These are phyloP conservation scores for Astrothelium subdiscretum DNA, from an alignment of 495 filamentous ascomycete genomes.

Conservation along the genomic window DNA sequence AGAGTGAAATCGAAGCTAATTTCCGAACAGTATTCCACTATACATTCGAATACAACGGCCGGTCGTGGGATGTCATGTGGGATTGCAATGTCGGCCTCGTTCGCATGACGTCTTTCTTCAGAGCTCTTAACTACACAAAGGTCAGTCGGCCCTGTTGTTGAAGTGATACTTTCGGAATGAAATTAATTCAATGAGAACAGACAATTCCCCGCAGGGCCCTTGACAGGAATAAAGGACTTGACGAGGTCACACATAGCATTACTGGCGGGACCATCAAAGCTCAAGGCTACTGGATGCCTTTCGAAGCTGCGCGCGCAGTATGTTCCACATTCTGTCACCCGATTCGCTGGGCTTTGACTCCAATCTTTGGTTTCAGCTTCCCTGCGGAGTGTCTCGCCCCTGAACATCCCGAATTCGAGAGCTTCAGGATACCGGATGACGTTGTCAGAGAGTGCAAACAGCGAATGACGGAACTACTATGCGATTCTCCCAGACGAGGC, in stretches of 20 bases:
- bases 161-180: constrained; percentile 5
- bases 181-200: constrained; percentile 31
- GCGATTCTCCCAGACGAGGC: background rate
- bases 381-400: constrained; percentile 55
- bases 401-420: constrained; percentile 42
- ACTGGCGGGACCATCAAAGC: constrained; percentile 82
- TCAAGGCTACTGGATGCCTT: constrained; percentile 99
- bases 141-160: constrained; percentile 32
- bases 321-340: constrained; percentile 77
- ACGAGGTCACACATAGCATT: constrained; percentile 82
- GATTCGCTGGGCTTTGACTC: constrained; percentile 74
- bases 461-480: background rate
- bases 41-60: constrained; percentile 61
- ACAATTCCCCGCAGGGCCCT: constrained; percentile 78
- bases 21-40: constrained; percentile 69
- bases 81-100: constrained; percentile 95
- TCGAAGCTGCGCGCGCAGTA: constrained; percentile 65
- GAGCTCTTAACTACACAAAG: constrained; percentile 77
- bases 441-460: constrained; percentile 42
- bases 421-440: constrained; percentile 54
- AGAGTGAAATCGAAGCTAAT: background rate
- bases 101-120: constrained; percentile 89
- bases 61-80: constrained; percentile 76
- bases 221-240: constrained; percentile 65
- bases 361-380: constrained; percentile 77